Conservation (phyloP, 192 early-diverging fungal genomes). For the Podila minutissima region DNA sequence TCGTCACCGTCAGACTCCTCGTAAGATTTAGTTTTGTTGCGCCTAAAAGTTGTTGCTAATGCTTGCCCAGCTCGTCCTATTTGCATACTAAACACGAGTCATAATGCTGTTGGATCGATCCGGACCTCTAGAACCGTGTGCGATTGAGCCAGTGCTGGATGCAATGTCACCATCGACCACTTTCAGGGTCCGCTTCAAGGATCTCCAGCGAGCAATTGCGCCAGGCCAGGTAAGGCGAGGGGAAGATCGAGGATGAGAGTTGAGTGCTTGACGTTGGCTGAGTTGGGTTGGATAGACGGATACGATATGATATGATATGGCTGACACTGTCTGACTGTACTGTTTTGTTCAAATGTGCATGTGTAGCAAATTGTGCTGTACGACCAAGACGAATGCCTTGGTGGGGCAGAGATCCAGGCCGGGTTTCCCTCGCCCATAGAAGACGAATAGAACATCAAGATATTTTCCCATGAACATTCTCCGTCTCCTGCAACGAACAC, state of each 20-base stretch:
- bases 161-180: constrained; percentile 3
- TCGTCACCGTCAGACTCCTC: constrained; percentile 43
- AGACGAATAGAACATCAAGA: not conserved
- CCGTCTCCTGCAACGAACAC: no score
- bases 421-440: constrained; percentile 12
- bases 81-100: no score
- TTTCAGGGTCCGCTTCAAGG: constrained; percentile 60
- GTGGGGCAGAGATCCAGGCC: constrained; percentile 65
- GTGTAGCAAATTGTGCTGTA: constrained; percentile 69
- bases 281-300: not conserved
- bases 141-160: constrained; percentile 21
- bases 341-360: not conserved
- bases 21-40: constrained; percentile 8
- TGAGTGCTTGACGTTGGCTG: not conserved
- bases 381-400: constrained; percentile 67
- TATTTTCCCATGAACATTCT: no score
- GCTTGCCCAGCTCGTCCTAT: no score
- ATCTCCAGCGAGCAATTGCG: constrained; percentile 66
- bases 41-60: no score
- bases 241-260: not conserved
- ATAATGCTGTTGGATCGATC: not conserved
- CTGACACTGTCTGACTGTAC: not conserved
- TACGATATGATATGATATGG: not conserved
- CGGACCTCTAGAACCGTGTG: constrained; percentile 19
- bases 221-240: constrained; percentile 60